Evolutionary conservation across 495 filamentous ascomycete genomes (phyloP).

Genomic region (Penicillium mononematosum): DNA sequence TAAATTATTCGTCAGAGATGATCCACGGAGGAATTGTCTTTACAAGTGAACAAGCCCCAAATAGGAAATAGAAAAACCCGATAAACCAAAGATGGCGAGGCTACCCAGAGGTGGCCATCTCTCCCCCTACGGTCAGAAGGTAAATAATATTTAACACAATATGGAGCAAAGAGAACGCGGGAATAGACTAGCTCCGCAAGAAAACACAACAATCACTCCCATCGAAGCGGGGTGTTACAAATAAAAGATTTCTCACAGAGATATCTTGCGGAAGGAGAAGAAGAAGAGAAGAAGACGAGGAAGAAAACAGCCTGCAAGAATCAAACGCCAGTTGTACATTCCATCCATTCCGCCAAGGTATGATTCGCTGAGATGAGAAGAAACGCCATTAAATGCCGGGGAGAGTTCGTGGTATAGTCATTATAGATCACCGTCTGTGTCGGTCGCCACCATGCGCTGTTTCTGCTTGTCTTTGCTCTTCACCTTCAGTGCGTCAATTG

Average conservation of each 20-base stretch:
- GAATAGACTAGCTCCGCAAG: not conserved
- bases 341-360: not conserved
- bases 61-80: not conserved
- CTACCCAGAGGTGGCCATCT: too few relatives aligned
- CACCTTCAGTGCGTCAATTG: conserved; percentile 43
- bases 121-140: not conserved
- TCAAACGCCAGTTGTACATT: conserved; percentile 16
- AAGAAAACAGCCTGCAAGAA: conserved; percentile 8
- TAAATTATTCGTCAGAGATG: not conserved
- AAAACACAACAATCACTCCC: not conserved
- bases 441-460: conserved; percentile 25
- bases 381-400: conserved; percentile 29
- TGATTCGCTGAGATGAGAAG: conserved; percentile 15
- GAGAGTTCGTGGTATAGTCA: conserved; percentile 24
- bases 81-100: not conserved
- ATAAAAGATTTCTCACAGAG: conserved; percentile 1
- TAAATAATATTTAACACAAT: conserved; percentile 2
- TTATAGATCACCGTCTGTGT: conserved; percentile 26
- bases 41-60: not conserved
- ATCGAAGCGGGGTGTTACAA: not conserved
- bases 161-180: not conserved
- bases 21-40: not conserved
- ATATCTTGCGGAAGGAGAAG: not conserved
- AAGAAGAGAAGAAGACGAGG: conserved; percentile 7
- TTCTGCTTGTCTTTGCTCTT: conserved; percentile 26